Percentiles rank a stretch among this genome's conserved stretches.
These are phyloP conservation scores for Apocynum venetum DNA, from an alignment of 257 asterid genomes.

Conservation along the genomic window DNA sequence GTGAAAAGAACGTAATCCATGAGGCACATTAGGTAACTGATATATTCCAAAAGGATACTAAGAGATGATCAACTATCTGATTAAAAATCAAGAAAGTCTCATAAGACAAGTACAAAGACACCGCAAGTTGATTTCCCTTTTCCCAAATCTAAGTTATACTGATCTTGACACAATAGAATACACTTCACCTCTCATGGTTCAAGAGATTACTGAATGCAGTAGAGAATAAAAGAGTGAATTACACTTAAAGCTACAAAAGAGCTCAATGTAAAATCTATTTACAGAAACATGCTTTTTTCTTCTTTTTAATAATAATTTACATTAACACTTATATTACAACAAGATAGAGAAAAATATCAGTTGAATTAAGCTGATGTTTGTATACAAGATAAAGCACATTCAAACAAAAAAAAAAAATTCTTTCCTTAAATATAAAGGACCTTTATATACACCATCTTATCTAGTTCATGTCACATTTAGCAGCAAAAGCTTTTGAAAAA, in stretches of 20 bases:
- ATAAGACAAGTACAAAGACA: not conserved
- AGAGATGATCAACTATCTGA: not conserved
- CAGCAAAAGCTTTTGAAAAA: not conserved
- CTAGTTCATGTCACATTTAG: not conserved
- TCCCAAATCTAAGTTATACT: not conserved
- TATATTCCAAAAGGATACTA: not conserved
- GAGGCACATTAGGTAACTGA: not conserved
- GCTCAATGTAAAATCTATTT: not conserved
- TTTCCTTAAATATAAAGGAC: not conserved
- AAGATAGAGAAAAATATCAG: not conserved
- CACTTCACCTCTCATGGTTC: not conserved
- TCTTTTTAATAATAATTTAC: too few relatives aligned
- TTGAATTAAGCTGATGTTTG: not conserved
- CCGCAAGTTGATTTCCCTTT: not conserved
- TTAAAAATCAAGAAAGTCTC: not conserved
- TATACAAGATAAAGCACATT: not conserved
- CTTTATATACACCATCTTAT: not conserved
- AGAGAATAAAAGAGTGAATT: not conserved
- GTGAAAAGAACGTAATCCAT: not conserved
- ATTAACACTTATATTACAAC: not conserved
- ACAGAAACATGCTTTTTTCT: not conserved
- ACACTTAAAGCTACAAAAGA: not conserved
- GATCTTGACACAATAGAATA: not conserved
- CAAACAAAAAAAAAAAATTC: not conserved
- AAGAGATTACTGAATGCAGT: not conserved